Conservation (phyloP, 768 basidiomycete species). For the Mycena maculata region DNA sequence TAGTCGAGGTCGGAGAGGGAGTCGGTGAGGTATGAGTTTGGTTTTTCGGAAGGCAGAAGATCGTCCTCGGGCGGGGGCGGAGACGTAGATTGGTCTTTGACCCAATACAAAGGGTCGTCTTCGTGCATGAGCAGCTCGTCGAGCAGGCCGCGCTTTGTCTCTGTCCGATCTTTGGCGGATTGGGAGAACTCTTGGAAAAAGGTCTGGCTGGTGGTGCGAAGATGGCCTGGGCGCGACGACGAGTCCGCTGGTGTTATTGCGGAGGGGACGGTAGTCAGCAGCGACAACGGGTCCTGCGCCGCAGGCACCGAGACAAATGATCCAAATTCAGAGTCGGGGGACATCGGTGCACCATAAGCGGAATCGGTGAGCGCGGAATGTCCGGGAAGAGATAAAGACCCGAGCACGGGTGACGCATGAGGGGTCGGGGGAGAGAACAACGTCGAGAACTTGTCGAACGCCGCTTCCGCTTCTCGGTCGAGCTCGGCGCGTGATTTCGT, state of each 20-base stretch:
- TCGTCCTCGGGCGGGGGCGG: constrained; percentile 13
- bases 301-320: constrained; percentile 69
- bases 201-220: constrained; percentile 47
- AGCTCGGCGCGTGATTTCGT: constrained; percentile 19
- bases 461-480: constrained; percentile 41
- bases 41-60: constrained; percentile 30
- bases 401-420: constrained; percentile 47
- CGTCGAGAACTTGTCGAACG: constrained; percentile 54
- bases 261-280: constrained; percentile 24
- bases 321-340: constrained; percentile 67
- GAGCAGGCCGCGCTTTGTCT: constrained; percentile 64
- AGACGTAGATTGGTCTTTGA: constrained; percentile 42
- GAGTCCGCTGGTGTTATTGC: constrained; percentile 4
- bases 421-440: constrained; percentile 57
- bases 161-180: constrained; percentile 65
- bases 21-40: constrained; percentile 30
- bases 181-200: constrained; percentile 75
- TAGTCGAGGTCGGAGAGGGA: constrained; percentile 50
- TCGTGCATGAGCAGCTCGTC: constrained; percentile 75
- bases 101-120: constrained; percentile 78
- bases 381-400: constrained; percentile 12
- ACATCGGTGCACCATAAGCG: constrained; percentile 32
- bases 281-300: constrained; percentile 62
- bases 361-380: constrained; percentile 32
- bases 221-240: constrained; percentile 23